phyloP scores from a whole-genome alignment of 495 filamentous ascomycete species.

The Neurospora sp. region DNA sequence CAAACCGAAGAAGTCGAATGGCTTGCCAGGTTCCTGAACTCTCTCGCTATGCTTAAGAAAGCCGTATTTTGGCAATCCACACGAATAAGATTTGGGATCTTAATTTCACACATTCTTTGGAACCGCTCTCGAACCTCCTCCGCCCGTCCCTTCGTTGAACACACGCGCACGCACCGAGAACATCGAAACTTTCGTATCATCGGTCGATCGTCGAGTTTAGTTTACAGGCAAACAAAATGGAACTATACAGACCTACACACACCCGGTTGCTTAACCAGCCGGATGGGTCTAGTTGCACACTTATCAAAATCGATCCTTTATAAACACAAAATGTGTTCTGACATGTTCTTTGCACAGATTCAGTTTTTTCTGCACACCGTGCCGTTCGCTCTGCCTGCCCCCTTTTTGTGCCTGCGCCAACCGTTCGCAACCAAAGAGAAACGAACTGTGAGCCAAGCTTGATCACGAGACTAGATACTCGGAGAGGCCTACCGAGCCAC shows the following conservation, averaged over 20 bases:
- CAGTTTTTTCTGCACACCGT: background rate
- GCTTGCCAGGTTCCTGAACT: background rate
- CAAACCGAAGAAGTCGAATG: background rate
- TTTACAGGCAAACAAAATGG: background rate
- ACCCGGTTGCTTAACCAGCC: background rate
- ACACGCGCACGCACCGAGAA: background rate
- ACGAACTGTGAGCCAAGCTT: background rate
- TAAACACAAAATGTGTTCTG: background rate
- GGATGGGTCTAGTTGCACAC: background rate
- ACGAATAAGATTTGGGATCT: background rate
- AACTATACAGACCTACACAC: background rate
- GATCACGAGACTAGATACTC: background rate
- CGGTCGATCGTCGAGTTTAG: background rate
- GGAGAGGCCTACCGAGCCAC: background rate
- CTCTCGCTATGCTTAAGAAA: background rate
- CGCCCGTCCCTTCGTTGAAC: background rate
- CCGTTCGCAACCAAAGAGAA: background rate
- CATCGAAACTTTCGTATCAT: background rate
- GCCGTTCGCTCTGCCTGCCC: background rate
- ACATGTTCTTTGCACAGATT: background rate
- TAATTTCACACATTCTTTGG: background rate
- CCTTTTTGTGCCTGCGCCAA: background rate
- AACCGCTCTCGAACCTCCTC: background rate
- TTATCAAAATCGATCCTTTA: background rate
- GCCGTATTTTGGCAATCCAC: background rate